Evolutionary conservation across 1,284 basidiomycete genomes (phyloP).

Genomic region (Fomitiporia mediterranea): DNA sequence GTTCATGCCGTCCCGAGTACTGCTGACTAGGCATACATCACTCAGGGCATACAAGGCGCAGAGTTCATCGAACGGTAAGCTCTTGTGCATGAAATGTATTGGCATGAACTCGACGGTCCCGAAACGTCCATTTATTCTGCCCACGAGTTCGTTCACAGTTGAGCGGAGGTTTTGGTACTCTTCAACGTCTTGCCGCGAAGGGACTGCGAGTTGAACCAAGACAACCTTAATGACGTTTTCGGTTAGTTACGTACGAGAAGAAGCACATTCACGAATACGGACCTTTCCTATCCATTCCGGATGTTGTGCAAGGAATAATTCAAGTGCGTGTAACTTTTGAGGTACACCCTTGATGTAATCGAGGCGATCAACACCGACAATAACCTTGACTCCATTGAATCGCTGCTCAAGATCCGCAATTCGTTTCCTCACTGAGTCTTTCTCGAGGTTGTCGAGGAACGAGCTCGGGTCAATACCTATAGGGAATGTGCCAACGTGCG

Average conservation of each 20-base stretch:
- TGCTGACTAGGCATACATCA: slow-evolving; percentile 94
- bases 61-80: slow-evolving; percentile 89
- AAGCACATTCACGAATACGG: slow-evolving; percentile 16
- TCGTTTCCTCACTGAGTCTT: slow-evolving; percentile 74
- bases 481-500: slow-evolving; percentile 97
- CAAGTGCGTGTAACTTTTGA: slow-evolving; percentile 95
- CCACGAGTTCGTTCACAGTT: slow-evolving; percentile 96
- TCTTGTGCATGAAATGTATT: slow-evolving; percentile 98
- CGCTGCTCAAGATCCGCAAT: slow-evolving; percentile 81
- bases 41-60: slow-evolving; percentile 95
- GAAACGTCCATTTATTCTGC: slow-evolving; percentile 96
- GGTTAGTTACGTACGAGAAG: slow-evolving; percentile 9
- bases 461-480: slow-evolving; percentile 96
- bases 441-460: slow-evolving; percentile 83
- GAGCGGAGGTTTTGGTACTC: slow-evolving; percentile 98
- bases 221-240: slow-evolving; percentile 61
- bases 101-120: slow-evolving; percentile 99
- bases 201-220: slow-evolving; percentile 94
- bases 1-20: slow-evolving; percentile 98
- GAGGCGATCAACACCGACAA: slow-evolving; percentile 95
- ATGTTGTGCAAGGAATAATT: slow-evolving; percentile 94
- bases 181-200: slow-evolving; percentile 96
- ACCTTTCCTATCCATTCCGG: slow-evolving; percentile 99
- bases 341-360: slow-evolving; percentile 99
- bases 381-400: slow-evolving; percentile 94